These are phyloP conservation scores for Xylaria sp. DNA, from an alignment of 2,329 filamentous ascomycete genomes.

Conservation along the genomic window DNA sequence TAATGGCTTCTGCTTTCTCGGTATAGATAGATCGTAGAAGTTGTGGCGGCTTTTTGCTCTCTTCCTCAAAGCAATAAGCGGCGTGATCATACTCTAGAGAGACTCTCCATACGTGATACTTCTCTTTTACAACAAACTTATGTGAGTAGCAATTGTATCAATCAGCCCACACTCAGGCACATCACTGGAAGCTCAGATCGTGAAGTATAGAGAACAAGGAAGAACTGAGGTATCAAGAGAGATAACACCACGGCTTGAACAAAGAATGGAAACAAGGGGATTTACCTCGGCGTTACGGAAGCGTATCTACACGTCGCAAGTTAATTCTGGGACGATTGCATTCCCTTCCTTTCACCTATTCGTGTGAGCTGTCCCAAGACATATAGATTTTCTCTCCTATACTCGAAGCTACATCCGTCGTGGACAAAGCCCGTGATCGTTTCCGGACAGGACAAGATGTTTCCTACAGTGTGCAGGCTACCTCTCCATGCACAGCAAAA, in stretches of 20 bases:
- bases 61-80: slow-evolving; percentile 27
- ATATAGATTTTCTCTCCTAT: neutral
- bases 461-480: neutral
- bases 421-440: slow-evolving; percentile 30
- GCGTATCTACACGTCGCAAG: slow-evolving; percentile 25
- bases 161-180: too few relatives aligned
- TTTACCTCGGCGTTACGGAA: slow-evolving; percentile 17
- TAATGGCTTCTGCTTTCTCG: neutral
- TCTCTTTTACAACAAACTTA: neutral
- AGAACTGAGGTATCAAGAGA: slow-evolving; percentile 6
- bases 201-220: slow-evolving; percentile 15
- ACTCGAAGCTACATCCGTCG: slow-evolving; percentile 10
- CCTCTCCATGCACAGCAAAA: neutral
- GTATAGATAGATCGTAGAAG: neutral
- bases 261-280: slow-evolving; percentile 27
- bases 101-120: slow-evolving; percentile 4
- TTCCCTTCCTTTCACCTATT: slow-evolving; percentile 28
- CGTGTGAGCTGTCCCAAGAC: slow-evolving; percentile 3
- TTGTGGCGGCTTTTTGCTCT: slow-evolving; percentile 1
- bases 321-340: slow-evolving; percentile 24
- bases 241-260: slow-evolving; percentile 18
- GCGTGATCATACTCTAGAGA: slow-evolving; percentile 24
- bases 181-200: neutral
- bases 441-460: slow-evolving; percentile 26
- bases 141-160: neutral